Conservation (phyloP, 176 grass and related monocot species). For the Triticum turgidum region DNA sequence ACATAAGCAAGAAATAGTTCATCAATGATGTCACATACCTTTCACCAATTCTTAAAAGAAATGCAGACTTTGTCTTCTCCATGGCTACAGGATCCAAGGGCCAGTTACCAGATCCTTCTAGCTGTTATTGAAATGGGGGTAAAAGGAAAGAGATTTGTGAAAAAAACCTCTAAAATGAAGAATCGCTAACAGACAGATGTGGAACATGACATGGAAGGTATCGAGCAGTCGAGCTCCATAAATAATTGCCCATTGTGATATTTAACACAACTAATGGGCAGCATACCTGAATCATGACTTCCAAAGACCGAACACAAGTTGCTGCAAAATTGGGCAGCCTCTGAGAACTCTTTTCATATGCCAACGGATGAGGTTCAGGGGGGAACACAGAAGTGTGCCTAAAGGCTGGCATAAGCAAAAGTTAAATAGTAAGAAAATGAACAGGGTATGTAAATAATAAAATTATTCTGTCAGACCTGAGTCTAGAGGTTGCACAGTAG, state of each 20-base stretch:
- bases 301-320: slow-evolving; percentile 68
- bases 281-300: slow-evolving; percentile 92
- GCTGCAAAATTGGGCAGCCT: slow-evolving; percentile 44
- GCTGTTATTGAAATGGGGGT: slow-evolving; percentile 43
- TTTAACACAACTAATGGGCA: background rate
- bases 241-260: background rate
- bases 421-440: slow-evolving; percentile 12
- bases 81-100: slow-evolving; percentile 84
- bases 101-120: slow-evolving; percentile 96
- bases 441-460: slow-evolving; percentile 13
- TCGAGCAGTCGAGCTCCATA: background rate
- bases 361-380: slow-evolving; percentile 85
- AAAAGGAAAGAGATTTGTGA: slow-evolving; percentile 18
- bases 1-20: slow-evolving; percentile 15
- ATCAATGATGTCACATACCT: slow-evolving; percentile 54
- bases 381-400: slow-evolving; percentile 91
- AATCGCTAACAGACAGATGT: background rate
- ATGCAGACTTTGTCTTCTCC: slow-evolving; percentile 89
- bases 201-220: slow-evolving; percentile 23
- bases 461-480: slow-evolving; percentile 48
- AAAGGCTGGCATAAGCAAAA: slow-evolving; percentile 58
- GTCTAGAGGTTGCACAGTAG: slow-evolving; percentile 73
- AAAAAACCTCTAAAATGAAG: slow-evolving; percentile 15
- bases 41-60: slow-evolving; percentile 96
- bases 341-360: slow-evolving; percentile 66